Conservation (phyloP, 805 yeast species). For the Starmera amethionina region DNA sequence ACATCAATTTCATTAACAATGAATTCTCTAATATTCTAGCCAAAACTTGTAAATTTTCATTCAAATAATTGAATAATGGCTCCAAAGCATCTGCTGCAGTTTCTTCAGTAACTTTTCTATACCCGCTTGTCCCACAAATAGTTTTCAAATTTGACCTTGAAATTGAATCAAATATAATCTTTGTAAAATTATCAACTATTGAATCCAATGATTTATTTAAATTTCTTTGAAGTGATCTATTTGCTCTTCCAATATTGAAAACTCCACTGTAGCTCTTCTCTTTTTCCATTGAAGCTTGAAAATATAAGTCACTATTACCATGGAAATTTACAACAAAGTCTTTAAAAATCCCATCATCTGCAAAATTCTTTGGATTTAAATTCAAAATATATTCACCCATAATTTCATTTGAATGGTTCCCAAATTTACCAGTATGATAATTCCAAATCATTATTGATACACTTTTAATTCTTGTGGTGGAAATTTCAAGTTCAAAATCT, state of each 20-base stretch:
- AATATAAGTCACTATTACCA: slow-evolving; percentile 55
- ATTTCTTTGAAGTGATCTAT: slow-evolving; percentile 51
- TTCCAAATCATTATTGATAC: slow-evolving; percentile 66
- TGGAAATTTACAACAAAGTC: slow-evolving; percentile 47
- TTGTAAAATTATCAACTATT: slow-evolving; percentile 65
- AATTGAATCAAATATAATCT: slow-evolving; percentile 45
- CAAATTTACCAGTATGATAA: slow-evolving; percentile 31
- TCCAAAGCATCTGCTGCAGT: slow-evolving; percentile 54
- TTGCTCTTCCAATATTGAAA: slow-evolving; percentile 70
- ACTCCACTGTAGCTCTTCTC: slow-evolving; percentile 67
- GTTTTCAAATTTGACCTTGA: slow-evolving; percentile 50
- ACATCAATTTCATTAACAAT: slow-evolving; percentile 53
- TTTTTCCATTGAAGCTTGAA: slow-evolving; percentile 67
- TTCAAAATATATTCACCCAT: slow-evolving; percentile 56
- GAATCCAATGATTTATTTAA: slow-evolving; percentile 58
- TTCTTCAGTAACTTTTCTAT: slow-evolving; percentile 30
- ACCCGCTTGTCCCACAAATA: slow-evolving; percentile 44
- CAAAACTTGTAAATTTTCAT: slow-evolving; percentile 54
- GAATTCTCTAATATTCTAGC: slow-evolving; percentile 49
- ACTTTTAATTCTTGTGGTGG: slow-evolving; percentile 25
- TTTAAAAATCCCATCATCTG: slow-evolving; percentile 60
- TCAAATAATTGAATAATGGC: slow-evolving; percentile 68
- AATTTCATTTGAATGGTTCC: slow-evolving; percentile 38
- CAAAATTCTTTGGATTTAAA: slow-evolving; percentile 52
- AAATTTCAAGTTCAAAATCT: slow-evolving; percentile 51